Evolutionary conservation across 768 basidiomycete species (phyloP), one percentile per base, ranked within the genome.

Genomic region (Lentinula aciculospora): DNA sequence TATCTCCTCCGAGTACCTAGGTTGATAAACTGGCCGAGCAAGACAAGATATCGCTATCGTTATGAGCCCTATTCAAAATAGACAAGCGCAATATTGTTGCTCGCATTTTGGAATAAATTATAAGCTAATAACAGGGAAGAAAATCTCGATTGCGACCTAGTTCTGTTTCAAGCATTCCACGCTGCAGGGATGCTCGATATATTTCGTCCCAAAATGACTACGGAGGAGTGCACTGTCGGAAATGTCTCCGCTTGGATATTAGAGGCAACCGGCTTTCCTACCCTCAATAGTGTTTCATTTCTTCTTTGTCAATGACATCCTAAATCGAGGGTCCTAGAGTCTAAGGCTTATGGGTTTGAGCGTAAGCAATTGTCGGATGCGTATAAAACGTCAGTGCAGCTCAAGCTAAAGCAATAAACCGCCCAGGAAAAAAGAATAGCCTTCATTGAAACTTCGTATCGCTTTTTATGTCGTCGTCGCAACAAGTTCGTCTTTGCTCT

Each of bases 191-290:
- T 9, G 31, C 21, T 32, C 31, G 29, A n/a, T 3, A 36, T 34
- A n/a, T n/a, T 50, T 34, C 19, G 49, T 49, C 47, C n/a, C n/a
- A n/a, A n/a, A n/a, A n/a, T n/a, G n/a, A n/a, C n/a, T n/a, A n/a
- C n/a, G n/a, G n/a, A n/a, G n/a, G n/a, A n/a, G n/a, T n/a, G n/a
- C n/a, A n/a, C n/a, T n/a, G n/a, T n/a, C 19, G n/a, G 42, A 8
- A 21, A 3, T 21, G 21, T 44, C 21, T 19, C n/a, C 49, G 32
- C 28, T 31, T n/a, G 13, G 36, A 40, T 32, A 37, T 53, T 19
- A 53, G 51, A 53, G 51, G 51, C 51, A 53, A 53, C 51, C 32
- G 36, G 51, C 13, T 39, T 37, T 37, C 51, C 36, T 39, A 39
- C 42, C 21, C 23, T 23, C 27, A 36, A 9, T 53, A 53, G 13